Percentiles rank a stretch among this genome's conserved stretches.
These are phyloP conservation scores for Rugosomyces carneus DNA, from an alignment of 1,284 basidiomycete genomes.

Conservation along the genomic window DNA sequence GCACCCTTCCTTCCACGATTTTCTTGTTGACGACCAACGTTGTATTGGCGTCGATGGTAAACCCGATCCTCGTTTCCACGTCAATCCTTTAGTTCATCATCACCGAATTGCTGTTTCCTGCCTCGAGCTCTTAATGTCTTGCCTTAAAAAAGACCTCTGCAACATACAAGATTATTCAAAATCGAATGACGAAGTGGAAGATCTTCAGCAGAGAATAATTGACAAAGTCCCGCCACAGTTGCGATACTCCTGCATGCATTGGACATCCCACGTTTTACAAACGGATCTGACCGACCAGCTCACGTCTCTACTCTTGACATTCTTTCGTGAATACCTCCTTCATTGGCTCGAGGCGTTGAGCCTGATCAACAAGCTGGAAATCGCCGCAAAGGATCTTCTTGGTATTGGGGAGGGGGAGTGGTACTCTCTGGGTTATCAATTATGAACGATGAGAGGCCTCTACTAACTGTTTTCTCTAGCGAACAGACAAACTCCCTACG, in stretches of 20 bases:
- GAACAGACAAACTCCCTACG: neutral
- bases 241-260: constrained; percentile 9
- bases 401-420: too few species aligned
- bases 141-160: constrained; percentile 13
- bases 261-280: constrained; percentile 7
- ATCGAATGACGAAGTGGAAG: constrained; percentile 9
- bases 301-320: neutral
- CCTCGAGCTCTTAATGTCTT: constrained; percentile 5
- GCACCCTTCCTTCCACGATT: constrained; percentile 20
- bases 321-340: constrained; percentile 2
- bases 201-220: neutral
- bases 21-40: constrained; percentile 10
- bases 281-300: neutral
- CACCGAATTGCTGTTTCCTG: constrained; percentile 9
- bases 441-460: too few species aligned
- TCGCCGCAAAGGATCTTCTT: too few species aligned
- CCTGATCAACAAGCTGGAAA: neutral
- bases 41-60: neutral
- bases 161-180: constrained; percentile 7
- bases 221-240: neutral
- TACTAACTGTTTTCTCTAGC: too few species aligned
- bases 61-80: constrained; percentile 3
- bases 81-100: constrained; percentile 11
- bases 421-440: too few species aligned
- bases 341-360: constrained; percentile 6